Evolutionary conservation across 805 yeast species (phyloP), one percentile per base, ranked within the genome.

Genomic region (Kregervanrija fluxuum): DNA sequence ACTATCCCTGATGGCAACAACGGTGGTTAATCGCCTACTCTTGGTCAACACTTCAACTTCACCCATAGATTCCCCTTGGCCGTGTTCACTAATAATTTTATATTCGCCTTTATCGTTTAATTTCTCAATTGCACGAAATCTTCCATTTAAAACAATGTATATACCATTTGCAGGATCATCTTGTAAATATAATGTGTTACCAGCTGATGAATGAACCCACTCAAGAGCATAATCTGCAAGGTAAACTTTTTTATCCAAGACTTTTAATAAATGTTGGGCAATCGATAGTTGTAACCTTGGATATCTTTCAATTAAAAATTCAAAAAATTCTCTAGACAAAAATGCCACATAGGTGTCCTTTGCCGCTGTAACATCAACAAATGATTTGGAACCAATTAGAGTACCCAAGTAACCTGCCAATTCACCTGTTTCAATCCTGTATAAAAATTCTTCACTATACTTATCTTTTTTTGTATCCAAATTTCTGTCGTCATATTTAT

Each of bases 51-150:
- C 97, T 61, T 91, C 99, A 8, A 93, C 83, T 63, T 91, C 98
- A 3, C 98, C 99, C 48, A 93, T 75, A 35, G 95, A 85, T 54
- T 88, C 95, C 6, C 97, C 97, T 61, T 89, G 95, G 2, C 97
- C 96, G 56, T 79, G 82, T 59, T 91, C 99, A 2, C 84, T 85
- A 12, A 81, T 53, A 1, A 79, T 66, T n/a, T 53, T 53, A 11
- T 48, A 42, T 44, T 58, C 52, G n/a, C 53, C 35, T 44, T 62
- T 44, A 32, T 57, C 56, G 42, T 59, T 38, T 41, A 45, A 41
- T 48, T 48, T 49, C 4, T 50, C 45, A 8, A 81, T 68, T 4
- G 89, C 83, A 39, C 97, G 70, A 51, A 90, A 71, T 43, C 98
- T 74, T 5, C 98, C 98, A 64, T 88, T 90, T 28, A 91, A 63